Conservation (phyloP, 2,329 filamentous ascomycete species). For the Diaporthe caulivora region DNA sequence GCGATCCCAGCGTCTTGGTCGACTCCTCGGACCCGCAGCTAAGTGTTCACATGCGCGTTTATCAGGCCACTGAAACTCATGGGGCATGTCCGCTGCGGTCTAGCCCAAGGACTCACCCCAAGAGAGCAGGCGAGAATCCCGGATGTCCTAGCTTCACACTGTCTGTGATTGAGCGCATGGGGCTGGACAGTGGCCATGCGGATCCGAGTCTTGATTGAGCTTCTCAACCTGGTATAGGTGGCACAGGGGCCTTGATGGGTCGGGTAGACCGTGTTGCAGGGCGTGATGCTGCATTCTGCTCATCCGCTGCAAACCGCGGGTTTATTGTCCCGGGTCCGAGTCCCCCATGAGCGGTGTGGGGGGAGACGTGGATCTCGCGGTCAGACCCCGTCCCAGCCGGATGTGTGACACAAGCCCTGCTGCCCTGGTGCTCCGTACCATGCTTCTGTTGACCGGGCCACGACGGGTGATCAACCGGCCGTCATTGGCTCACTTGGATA, state of each 20-base stretch:
- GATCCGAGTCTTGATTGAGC: neutral
- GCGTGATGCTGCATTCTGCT: neutral
- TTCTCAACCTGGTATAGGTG: constrained; percentile 2
- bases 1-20: neutral
- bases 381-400: constrained; percentile 12
- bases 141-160: neutral
- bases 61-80: neutral
- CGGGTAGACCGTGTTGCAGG: neutral
- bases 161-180: neutral
- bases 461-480: neutral
- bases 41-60: neutral
- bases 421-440: too few relatives aligned
- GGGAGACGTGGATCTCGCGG: constrained; percentile 16
- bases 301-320: constrained; percentile 6
- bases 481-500: constrained; percentile 30
- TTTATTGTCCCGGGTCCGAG: constrained; percentile 15
- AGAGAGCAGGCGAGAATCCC: neutral
- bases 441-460: neutral
- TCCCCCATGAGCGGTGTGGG: constrained; percentile 11
- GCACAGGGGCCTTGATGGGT: neutral
- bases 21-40: neutral
- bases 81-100: neutral
- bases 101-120: neutral
- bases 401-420: constrained; percentile 1
- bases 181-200: neutral